Conservation (phyloP, 1,284 basidiomycete genomes). For the Phellopilus nigrolimitatus region DNA sequence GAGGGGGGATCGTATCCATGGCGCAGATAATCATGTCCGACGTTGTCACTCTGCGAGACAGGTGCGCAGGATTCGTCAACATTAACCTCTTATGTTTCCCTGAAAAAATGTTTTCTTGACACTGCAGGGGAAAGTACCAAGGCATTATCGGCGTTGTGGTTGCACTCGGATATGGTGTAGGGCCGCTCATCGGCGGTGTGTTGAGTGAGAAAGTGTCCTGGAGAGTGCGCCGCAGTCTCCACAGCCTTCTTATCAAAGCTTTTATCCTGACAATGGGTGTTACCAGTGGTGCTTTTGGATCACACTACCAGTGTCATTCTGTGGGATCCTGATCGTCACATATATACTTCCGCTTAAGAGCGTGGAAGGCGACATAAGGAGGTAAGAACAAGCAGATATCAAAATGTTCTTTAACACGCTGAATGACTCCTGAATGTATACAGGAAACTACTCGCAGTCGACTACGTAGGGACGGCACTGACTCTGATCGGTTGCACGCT, state of each 20-base stretch:
- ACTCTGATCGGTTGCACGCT: constrained; percentile 60
- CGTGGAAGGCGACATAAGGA: constrained; percentile 52
- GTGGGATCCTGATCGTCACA: constrained; percentile 48
- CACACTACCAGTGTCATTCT: constrained; percentile 53
- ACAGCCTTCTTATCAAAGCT: neutral
- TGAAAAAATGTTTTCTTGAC: neutral
- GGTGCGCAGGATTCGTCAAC: constrained; percentile 32
- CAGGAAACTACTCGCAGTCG: constrained; percentile 64
- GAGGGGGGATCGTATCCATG: constrained; percentile 63
- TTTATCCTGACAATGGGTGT: neutral
- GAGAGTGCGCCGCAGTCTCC: constrained; percentile 43
- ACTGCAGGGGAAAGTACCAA: constrained; percentile 55
- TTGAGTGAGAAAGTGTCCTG: constrained; percentile 55
- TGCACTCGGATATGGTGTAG: constrained; percentile 47
- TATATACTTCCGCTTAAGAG: constrained; percentile 63
- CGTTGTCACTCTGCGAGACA: constrained; percentile 54
- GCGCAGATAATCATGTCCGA: constrained; percentile 64
- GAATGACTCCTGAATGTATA: too few species aligned
- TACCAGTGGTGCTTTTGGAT: constrained; percentile 63
- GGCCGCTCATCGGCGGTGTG: constrained; percentile 55
- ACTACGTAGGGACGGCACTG: constrained; percentile 58
- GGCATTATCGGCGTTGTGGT: constrained; percentile 55
- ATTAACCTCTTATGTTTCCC: neutral
- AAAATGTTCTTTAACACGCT: too few species aligned
- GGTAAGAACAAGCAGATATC: constrained; percentile 28